Evolutionary conservation across 805 yeast genomes (phyloP), one percentile per base, ranked within the genome.

Genomic region (Candida broadrunensis): DNA sequence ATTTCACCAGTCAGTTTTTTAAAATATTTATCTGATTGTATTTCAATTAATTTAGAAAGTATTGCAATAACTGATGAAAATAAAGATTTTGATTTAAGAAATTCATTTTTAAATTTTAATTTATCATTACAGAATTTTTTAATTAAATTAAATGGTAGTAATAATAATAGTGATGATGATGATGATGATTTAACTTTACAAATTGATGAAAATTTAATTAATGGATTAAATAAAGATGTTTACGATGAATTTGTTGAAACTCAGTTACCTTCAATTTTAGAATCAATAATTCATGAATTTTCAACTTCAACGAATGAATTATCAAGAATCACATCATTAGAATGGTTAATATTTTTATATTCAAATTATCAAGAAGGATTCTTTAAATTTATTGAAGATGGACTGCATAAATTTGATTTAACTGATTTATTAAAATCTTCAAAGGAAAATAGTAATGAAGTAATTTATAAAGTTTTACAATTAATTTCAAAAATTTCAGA

Each of bases 341-440:
- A 90, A 48, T 93, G 99, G 99, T 69, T 93, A 24, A 80, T 81
- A 13, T 79, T 88, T 74, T 70, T 93, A 31, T 91, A 89, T 54
- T 73, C 78, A 20, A 83, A 83, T 49, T 83, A 83, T 43, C 55
- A 68, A 2, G 49, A 56, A 4, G 50, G 59, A 20, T 66, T 66
- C 35, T 58, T 64, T 33, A 49, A 47, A 25, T 54, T 59, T 20
- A 54, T 58, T 8, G 52, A 45, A 7, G 46, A 42, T 5, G 41
- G 41, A 3, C n/a, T 25, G 6, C 5, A 18, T 5, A 26, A 33
- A 14, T 58, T 70, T 43, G 84, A 88, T 33, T 82, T 89, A 51
- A 80, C 86, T 11, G 87, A 89, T 0, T 68, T 93, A 27, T 69
- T 93, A 39, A 83, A 81, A 54, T 86, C 96, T 0, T 70, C 73